Percentiles rank a stretch among this genome's conserved stretches.
phyloP scores from a whole-genome alignment of 1,284 basidiomycete species.

The Rhodotorula sp. region DNA sequence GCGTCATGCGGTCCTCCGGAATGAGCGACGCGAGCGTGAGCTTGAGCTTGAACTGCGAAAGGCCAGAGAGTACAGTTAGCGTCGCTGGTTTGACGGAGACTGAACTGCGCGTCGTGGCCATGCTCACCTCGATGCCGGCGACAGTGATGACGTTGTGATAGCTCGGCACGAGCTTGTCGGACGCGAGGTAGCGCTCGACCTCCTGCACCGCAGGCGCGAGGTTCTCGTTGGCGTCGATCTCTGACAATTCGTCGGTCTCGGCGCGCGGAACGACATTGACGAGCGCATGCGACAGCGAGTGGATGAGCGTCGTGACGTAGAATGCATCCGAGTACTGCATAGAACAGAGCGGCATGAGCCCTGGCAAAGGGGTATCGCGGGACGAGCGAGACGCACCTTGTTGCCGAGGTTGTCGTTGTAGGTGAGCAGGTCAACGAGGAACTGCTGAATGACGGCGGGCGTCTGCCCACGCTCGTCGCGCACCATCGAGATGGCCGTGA shows the following conservation, averaged over 20 bases:
- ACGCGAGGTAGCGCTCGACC: conserved; percentile 86
- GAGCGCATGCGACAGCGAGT: conserved; percentile 74
- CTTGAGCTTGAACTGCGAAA: conserved; percentile 79
- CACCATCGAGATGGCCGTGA: conserved; percentile 79
- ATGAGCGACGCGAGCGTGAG: conserved; percentile 76
- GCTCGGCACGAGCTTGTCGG: conserved; percentile 93
- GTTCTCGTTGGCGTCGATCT: conserved; percentile 65
- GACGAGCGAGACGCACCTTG: conserved; percentile 59
- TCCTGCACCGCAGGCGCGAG: conserved; percentile 72
- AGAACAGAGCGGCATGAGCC: background rate
- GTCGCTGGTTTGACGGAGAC: no score
- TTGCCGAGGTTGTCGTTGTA: conserved; percentile 96
- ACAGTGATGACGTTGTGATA: conserved; percentile 91
- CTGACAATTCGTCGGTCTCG: conserved; percentile 54
- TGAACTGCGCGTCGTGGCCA: no score
- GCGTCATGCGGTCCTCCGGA: conserved; percentile 75
- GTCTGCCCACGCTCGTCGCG: conserved; percentile 79
- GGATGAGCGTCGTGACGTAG: conserved; percentile 85
- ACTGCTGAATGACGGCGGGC: conserved; percentile 81
- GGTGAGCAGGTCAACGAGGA: conserved; percentile 83
- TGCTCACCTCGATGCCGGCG: conserved; percentile 80
- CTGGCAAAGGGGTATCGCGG: background rate
- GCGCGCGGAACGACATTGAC: conserved; percentile 58
- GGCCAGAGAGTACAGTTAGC: no score
- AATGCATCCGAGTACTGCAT: conserved; percentile 82